These are phyloP conservation scores for Gymnopus androsaceus DNA, from an alignment of 1,284 basidiomycete genomes.

Conservation along the genomic window DNA sequence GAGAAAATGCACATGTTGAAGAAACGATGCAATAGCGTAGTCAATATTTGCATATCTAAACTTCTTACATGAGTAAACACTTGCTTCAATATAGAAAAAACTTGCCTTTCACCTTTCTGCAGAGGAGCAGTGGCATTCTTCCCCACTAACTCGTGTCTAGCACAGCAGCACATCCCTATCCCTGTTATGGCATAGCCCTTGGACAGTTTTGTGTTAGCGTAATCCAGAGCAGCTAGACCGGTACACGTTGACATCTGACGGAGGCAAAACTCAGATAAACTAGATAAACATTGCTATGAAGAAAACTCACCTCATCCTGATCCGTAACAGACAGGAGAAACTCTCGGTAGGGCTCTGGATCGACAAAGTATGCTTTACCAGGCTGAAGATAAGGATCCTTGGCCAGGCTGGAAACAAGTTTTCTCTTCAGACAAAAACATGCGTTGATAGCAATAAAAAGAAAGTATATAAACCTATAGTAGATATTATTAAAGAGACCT, in stretches of 20 bases:
- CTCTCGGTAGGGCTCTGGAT: slow-evolving; percentile 4
- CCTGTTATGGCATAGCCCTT: slow-evolving; percentile 19
- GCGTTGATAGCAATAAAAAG: slow-evolving; percentile 15
- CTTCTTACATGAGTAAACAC: background rate
- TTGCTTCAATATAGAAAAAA: background rate
- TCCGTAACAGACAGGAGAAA: slow-evolving; percentile 3
- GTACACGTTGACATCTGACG: slow-evolving; percentile 17
- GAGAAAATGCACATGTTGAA: background rate
- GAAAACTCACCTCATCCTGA: slow-evolving; percentile 12
- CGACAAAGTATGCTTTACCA: slow-evolving; percentile 12
- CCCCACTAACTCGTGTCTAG: slow-evolving; percentile 19
- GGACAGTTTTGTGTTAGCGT: slow-evolving; percentile 20
- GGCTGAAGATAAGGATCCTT: slow-evolving; percentile 10
- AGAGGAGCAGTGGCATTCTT: slow-evolving; percentile 10
- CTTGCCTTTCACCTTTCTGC: slow-evolving; percentile 29
- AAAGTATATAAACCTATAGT: slow-evolving; percentile 17
- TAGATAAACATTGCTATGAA: background rate
- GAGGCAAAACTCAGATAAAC: background rate
- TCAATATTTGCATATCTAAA: slow-evolving; percentile 31
- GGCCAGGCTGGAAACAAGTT: slow-evolving; percentile 5
- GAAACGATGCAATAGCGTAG: slow-evolving; percentile 21
- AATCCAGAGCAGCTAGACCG: slow-evolving; percentile 18
- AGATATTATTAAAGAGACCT: background rate
- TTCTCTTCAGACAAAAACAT: slow-evolving; percentile 14
- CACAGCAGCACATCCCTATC: slow-evolving; percentile 18